phyloP scores from a whole-genome alignment of 371 early-diverging fungal genomes.

The Mucor indicus region DNA sequence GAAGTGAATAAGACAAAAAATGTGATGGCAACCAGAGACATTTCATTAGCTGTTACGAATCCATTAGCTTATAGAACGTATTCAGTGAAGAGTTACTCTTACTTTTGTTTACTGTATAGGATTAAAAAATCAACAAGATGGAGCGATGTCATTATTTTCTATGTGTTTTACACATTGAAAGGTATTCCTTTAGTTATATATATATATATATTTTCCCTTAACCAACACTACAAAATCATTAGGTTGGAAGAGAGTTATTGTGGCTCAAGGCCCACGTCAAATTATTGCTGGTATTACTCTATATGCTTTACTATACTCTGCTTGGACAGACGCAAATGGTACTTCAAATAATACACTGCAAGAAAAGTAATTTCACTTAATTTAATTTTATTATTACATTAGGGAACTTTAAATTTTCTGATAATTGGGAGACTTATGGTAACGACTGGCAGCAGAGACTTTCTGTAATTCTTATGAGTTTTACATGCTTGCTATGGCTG shows the following conservation, averaged over 20 bases:
- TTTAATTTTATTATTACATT: too few relatives aligned
- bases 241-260: conserved; percentile 84
- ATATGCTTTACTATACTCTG: conserved; percentile 24
- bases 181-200: conserved; percentile 35
- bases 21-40: conserved; percentile 70
- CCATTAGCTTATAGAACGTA: conserved; percentile 70
- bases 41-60: conserved; percentile 77
- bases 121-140: conserved; percentile 65
- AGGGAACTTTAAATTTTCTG: conserved; percentile 23
- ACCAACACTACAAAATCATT: background rate
- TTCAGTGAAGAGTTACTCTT: conserved; percentile 56
- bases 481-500: conserved; percentile 69
- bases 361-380: too few relatives aligned
- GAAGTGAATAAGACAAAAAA: conserved; percentile 70
- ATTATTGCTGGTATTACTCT: conserved; percentile 54
- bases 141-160: conserved; percentile 78
- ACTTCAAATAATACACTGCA: too few relatives aligned
- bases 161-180: conserved; percentile 82
- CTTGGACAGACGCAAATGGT: conserved; percentile 29
- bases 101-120: conserved; percentile 79
- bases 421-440: conserved; percentile 31
- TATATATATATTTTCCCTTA: background rate
- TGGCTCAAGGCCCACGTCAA: conserved; percentile 86
- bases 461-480: conserved; percentile 46
- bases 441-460: conserved; percentile 32